phyloP scores from a whole-genome alignment of 257 asterid species.

The Nicotiana knightiana region DNA sequence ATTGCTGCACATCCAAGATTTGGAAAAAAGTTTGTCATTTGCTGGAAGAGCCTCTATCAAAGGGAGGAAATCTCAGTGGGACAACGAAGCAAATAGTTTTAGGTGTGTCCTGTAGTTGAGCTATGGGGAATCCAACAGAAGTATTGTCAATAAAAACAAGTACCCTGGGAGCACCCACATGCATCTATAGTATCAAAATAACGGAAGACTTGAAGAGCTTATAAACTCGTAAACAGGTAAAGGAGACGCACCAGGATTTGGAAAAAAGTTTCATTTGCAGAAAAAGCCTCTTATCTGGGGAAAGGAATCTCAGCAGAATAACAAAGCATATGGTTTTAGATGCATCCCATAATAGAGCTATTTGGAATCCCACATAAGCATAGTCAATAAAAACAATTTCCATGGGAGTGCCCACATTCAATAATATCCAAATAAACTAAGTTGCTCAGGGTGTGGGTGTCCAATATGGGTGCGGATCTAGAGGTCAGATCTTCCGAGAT shows the following conservation, averaged over 20 bases:
- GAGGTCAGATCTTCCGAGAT: too few species aligned
- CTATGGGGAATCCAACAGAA: background rate
- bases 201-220: background rate
- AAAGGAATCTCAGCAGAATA: background rate
- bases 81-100: background rate
- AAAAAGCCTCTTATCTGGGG: background rate
- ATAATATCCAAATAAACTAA: background rate
- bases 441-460: too few species aligned
- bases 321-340: background rate
- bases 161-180: background rate
- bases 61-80: background rate
- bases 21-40: background rate
- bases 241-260: background rate
- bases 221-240: background rate
- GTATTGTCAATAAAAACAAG: background rate
- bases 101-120: background rate
- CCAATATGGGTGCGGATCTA: too few species aligned
- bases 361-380: background rate
- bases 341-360: background rate
- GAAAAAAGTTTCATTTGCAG: background rate
- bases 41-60: background rate
- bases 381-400: background rate
- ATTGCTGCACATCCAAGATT: slow-evolving; percentile 43
- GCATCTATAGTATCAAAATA: background rate
- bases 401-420: background rate